phyloP scores from a whole-genome alignment of 2,329 filamentous ascomycete genomes.

The Xylaria digitata region DNA sequence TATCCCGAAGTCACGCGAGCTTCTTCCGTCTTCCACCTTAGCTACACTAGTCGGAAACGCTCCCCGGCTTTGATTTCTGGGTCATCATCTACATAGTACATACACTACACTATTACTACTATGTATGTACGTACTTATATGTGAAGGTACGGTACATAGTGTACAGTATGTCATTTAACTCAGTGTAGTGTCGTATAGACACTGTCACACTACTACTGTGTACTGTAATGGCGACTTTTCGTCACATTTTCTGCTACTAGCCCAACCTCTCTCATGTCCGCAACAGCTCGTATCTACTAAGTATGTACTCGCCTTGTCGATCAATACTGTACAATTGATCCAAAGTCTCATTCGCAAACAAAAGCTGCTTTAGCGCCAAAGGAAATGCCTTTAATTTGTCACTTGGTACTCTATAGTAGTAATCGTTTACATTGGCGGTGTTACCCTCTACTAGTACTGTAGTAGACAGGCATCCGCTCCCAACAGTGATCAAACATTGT shows the following conservation, averaged over 20 bases:
- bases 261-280: constrained; percentile 21
- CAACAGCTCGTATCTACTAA: constrained; percentile 8
- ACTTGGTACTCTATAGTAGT: constrained; percentile 20
- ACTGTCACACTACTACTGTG: background rate
- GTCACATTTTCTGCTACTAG: constrained; percentile 19
- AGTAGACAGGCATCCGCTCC: too few species aligned
- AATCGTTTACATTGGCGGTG: constrained; percentile 25
- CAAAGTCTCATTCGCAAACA: constrained; percentile 20
- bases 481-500: background rate
- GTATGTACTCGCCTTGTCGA: constrained; percentile 19
- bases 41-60: constrained; percentile 6
- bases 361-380: constrained; percentile 32
- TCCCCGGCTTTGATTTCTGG: constrained; percentile 1
- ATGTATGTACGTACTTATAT: background rate
- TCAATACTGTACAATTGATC: constrained; percentile 9
- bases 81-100: too few species aligned
- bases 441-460: background rate
- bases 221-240: constrained; percentile 7
- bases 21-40: background rate
- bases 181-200: too few species aligned
- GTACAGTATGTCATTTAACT: too few species aligned
- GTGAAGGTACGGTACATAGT: too few species aligned
- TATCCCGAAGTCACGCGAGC: background rate
- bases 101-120: too few species aligned
- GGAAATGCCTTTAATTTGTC: constrained; percentile 20